phyloP scores from a whole-genome alignment of 73 alveolate genomes.

The Uronychia binucleata region DNA sequence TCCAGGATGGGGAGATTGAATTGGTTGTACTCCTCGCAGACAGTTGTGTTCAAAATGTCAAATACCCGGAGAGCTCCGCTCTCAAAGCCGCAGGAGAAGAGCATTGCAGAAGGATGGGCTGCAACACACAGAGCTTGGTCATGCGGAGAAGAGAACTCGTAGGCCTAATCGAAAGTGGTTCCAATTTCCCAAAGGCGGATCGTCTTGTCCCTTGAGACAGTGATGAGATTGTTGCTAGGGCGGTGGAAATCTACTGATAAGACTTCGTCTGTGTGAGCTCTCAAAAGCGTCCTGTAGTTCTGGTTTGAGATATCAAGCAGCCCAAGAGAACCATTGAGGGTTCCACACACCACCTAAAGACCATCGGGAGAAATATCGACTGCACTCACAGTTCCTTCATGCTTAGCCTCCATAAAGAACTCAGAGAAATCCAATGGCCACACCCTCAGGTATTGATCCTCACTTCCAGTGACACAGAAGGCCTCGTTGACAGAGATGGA shows the following conservation, averaged over 20 bases:
- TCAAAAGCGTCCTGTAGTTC: constrained; percentile 87
- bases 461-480: constrained; percentile 95
- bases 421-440: constrained; percentile 97
- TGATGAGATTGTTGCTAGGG: constrained; percentile 52
- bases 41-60: constrained; percentile 82
- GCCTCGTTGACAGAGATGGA: constrained; percentile 90
- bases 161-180: constrained; percentile 64
- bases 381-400: constrained; percentile 92
- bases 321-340: constrained; percentile 91
- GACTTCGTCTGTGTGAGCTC: constrained; percentile 92
- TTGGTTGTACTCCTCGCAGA: constrained; percentile 66
- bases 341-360: constrained; percentile 92
- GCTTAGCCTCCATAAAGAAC: constrained; percentile 96
- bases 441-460: constrained; percentile 90
- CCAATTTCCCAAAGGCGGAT: constrained; percentile 85
- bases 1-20: constrained; percentile 62
- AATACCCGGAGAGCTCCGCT: constrained; percentile 81
- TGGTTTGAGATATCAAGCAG: constrained; percentile 86
- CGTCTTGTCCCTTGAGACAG: constrained; percentile 79
- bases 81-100: constrained; percentile 81
- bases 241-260: constrained; percentile 60
- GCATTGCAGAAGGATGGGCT: constrained; percentile 66
- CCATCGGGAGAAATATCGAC: constrained; percentile 95
- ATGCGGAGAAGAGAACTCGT: constrained; percentile 81
- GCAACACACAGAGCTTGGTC: constrained; percentile 73